A percentile compares a stretch with the other conserved stretches of the same genome.
Conservation (phyloP, 257 asterid genomes). For the Solanum pimpinellifolium region DNA sequence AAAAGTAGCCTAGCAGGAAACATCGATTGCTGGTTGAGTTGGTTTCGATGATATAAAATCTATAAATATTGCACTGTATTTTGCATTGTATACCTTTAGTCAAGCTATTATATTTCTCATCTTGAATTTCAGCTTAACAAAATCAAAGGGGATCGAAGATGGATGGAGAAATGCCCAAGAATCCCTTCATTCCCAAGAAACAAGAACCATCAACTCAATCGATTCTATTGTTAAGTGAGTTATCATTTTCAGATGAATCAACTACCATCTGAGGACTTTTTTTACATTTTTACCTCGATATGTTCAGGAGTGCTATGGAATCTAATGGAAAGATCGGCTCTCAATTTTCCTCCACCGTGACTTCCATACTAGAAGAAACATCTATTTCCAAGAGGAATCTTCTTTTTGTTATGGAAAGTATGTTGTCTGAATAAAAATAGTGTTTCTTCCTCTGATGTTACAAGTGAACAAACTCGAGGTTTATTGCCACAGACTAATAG, state of each 20-base stretch:
- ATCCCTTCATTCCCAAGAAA: slow-evolving; percentile 13
- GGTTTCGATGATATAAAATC: background rate
- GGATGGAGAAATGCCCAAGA: slow-evolving; percentile 21
- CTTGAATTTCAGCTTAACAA: slow-evolving; percentile 13
- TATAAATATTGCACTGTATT: background rate
- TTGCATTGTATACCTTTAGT: background rate
- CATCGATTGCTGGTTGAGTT: slow-evolving; percentile 23
- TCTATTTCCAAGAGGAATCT: slow-evolving; percentile 13
- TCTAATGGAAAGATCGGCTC: slow-evolving; percentile 8
- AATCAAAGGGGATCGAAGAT: slow-evolving; percentile 22
- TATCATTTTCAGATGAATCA: background rate
- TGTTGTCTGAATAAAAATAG: background rate
- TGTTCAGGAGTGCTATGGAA: slow-evolving; percentile 18
- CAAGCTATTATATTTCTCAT: background rate
- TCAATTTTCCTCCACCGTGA: slow-evolving; percentile 15
- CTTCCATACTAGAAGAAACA: slow-evolving; percentile 25
- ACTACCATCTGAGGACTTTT: background rate
- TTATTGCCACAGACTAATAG: background rate
- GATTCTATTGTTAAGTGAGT: slow-evolving; percentile 28
- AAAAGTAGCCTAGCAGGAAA: slow-evolving; percentile 20
- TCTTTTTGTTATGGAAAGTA: slow-evolving; percentile 16
- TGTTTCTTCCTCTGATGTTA: background rate
- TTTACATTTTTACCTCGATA: background rate
- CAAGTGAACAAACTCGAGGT: background rate
- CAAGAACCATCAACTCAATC: slow-evolving; percentile 13